phyloP scores from a whole-genome alignment of 1,139 yeast genomes.

The Meyerozyma sp. region DNA sequence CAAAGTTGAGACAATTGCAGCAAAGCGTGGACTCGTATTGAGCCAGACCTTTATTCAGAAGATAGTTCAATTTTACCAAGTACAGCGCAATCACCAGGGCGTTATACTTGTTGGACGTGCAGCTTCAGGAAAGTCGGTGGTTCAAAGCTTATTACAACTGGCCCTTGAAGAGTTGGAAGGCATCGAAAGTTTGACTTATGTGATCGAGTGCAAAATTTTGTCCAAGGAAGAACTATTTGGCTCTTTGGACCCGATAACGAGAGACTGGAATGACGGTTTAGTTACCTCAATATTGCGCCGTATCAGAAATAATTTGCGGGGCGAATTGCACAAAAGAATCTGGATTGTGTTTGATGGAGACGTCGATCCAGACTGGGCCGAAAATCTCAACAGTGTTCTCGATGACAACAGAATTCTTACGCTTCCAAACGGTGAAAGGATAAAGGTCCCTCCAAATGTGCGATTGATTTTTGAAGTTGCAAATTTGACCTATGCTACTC shows the following conservation, averaged over 20 bases:
- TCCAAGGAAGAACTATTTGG: constrained; percentile 70
- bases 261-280: constrained; percentile 93
- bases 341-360: constrained; percentile 95
- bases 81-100: constrained; percentile 71
- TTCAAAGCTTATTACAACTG: constrained; percentile 45
- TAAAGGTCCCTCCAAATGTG: constrained; percentile 60
- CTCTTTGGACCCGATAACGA: constrained; percentile 60
- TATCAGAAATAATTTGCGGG: constrained; percentile 52
- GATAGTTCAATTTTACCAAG: constrained; percentile 56
- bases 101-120: constrained; percentile 75
- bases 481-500: constrained; percentile 61
- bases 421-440: constrained; percentile 84
- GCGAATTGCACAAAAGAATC: constrained; percentile 49
- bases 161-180: constrained; percentile 35
- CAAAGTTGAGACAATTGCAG: constrained; percentile 10
- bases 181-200: constrained; percentile 34
- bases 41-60: constrained; percentile 49
- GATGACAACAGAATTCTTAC: constrained; percentile 85
- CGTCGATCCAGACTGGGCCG: constrained; percentile 93
- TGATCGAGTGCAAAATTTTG: constrained; percentile 73
- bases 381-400: constrained; percentile 80
- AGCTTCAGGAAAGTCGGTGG: constrained; percentile 68
- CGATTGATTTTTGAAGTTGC: constrained; percentile 76
- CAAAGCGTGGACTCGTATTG: constrained; percentile 16
- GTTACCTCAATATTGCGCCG: constrained; percentile 65